Evolutionary conservation across 108 stramenopile species (phyloP).

Genomic region (Thalassiosira profunda): DNA sequence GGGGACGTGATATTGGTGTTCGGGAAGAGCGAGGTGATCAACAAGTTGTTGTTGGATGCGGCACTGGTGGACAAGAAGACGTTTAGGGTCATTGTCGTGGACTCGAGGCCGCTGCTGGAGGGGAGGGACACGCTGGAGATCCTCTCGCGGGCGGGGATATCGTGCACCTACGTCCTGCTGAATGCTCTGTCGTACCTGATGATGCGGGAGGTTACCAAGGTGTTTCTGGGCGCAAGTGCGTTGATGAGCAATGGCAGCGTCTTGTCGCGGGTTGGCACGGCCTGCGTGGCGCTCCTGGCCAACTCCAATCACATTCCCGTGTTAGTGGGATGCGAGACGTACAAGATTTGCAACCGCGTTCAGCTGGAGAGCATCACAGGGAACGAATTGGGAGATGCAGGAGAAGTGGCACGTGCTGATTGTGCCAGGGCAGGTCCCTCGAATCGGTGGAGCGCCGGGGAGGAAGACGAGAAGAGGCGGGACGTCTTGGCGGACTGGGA

Average conservation of each 20-base stretch:
- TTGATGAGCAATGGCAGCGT: conserved; percentile 97
- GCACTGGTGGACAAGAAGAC: conserved; percentile 49
- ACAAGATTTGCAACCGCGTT: conserved; percentile 98
- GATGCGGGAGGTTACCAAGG: conserved; percentile 95
- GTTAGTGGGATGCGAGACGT: conserved; percentile 97
- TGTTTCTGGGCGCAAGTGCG: conserved; percentile 97
- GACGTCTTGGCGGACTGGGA: conserved; percentile 53
- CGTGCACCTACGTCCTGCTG: conserved; percentile 90
- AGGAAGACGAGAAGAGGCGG: conserved; percentile 31
- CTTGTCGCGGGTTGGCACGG: conserved; percentile 93
- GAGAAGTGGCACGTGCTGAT: conserved; percentile 59
- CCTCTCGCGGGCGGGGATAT: conserved; percentile 73
- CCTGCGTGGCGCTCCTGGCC: conserved; percentile 95
- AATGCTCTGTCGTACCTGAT: conserved; percentile 95
- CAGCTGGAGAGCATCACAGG: conserved; percentile 96
- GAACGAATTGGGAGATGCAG: conserved; percentile 97
- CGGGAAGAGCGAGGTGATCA: conserved; percentile 80
- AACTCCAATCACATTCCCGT: conserved; percentile 90
- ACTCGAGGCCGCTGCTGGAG: conserved; percentile 86
- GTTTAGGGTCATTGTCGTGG: conserved; percentile 96
- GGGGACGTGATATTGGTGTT: conserved; percentile 96
- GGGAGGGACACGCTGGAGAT: conserved; percentile 75
- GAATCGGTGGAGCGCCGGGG: conserved; percentile 24
- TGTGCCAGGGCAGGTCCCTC: conserved; percentile 42
- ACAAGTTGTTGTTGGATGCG: conserved; percentile 55